Percentiles rank a stretch among this genome's conserved stretches.
phyloP scores from a whole-genome alignment of 1,139 yeast genomes.

The Taiozyma sp. region DNA sequence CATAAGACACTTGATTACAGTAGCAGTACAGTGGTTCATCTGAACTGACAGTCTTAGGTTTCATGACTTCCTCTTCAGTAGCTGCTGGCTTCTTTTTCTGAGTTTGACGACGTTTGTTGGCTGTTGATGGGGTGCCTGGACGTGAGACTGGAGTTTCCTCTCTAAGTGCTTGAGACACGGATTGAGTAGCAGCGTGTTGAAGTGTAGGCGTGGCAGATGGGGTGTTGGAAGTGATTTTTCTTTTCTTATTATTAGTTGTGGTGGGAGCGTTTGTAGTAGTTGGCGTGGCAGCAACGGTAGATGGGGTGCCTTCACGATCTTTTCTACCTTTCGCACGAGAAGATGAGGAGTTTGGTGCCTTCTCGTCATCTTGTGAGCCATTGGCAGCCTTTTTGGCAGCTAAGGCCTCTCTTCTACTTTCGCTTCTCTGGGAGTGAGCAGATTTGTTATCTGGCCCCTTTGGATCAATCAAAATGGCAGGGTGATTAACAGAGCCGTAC shows the following conservation, averaged over 20 bases:
- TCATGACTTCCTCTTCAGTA: conserved; percentile 4
- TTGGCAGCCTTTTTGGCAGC: conserved; percentile 62
- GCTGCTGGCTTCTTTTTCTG: conserved; percentile 13
- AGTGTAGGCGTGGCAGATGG: not conserved
- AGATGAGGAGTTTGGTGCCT: not conserved
- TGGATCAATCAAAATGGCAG: conserved; percentile 67
- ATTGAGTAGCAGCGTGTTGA: conserved; percentile 2
- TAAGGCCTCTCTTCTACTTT: conserved; percentile 84
- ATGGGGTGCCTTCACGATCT: conserved; percentile 10
- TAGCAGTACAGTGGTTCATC: conserved; percentile 87
- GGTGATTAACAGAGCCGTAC: conserved; percentile 76
- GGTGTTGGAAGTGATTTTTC: conserved; percentile 2
- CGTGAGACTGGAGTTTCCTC: conserved; percentile 5
- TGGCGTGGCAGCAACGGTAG: conserved; percentile 9
- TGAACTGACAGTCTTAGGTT: conserved; percentile 6
- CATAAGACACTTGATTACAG: conserved; percentile 94
- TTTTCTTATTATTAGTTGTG: conserved; percentile 18
- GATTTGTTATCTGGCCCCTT: conserved; percentile 44
- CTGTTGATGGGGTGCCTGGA: conserved; percentile 17
- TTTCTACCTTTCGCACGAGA: conserved; percentile 5
- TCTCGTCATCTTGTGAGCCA: conserved; percentile 11
- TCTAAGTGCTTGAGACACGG: not conserved
- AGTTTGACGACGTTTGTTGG: conserved; percentile 16
- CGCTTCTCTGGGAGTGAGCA: conserved; percentile 69
- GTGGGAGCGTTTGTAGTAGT: conserved; percentile 5